Evolutionary conservation across 1,284 basidiomycete genomes (phyloP), one percentile per base, ranked within the genome.

Genomic region (Ustilago loliicola): DNA sequence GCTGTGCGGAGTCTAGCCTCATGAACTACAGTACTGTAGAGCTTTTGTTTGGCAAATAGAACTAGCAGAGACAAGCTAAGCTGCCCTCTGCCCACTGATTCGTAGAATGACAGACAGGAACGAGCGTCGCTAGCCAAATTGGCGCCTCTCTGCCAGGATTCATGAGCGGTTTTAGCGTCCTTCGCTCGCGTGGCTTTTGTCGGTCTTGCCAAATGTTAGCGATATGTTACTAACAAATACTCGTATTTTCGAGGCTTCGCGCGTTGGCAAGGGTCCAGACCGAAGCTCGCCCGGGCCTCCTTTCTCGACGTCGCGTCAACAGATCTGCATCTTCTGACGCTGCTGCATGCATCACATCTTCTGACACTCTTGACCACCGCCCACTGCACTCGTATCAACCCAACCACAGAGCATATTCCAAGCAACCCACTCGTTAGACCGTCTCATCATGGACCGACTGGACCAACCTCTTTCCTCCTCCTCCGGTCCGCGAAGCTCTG

Each of bases 381-480:
- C n/a, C 8, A 19, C 42, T 25, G 11, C 38, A 2, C n/a, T 29
- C 11, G 23, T 13, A 34, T 11, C 11, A 34, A 34, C 32, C 32
- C 32, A 34, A 34, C 32, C 32, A 34, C 32, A 5, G n/a, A 6
- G 5, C 32, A 34, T 34, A 34, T 5, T 11, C 32, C 11, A 34
- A 11, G 6, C 5, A 34, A 6, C 40, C 2, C 38, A 2, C n/a
- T 29, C 11, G 23, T 13, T 42, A 9, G 23, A 45, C 11, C n/a
- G 17, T 21, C 15, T 38, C 60, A 57, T 6, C 7, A 72, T 72
- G 71, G 65, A 72, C n/a, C 65, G 71, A 36, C 58, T 75, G 3
- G 63, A 75, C 27, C 72, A 75, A 53, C 61, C 72, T 0, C 54
- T 70, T 21, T 70, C 64, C 13, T 55, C 52, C 10, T 42, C 61